Percentiles rank a stretch among this genome's conserved stretches.
These are phyloP conservation scores for Moniliella sp. DNA, from an alignment of 1,284 basidiomycete species.

Conservation along the genomic window DNA sequence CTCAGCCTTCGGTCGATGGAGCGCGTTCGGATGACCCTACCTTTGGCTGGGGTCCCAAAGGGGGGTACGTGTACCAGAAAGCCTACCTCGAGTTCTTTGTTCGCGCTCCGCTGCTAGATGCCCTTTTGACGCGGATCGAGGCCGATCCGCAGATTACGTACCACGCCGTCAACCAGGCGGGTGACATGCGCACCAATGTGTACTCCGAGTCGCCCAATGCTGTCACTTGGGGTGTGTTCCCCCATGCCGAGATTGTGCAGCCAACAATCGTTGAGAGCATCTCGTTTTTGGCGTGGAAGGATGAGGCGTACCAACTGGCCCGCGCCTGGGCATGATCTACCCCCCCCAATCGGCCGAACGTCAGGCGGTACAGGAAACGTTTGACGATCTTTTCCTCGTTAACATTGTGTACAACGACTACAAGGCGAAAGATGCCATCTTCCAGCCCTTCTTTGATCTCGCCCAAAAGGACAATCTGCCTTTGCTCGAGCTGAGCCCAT, in stretches of 20 bases:
- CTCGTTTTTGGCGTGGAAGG: slow-evolving; percentile 33
- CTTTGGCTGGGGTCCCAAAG: slow-evolving; percentile 32
- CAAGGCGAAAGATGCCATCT: slow-evolving; percentile 48
- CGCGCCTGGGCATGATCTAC: slow-evolving; percentile 45
- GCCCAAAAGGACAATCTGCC: too few species aligned
- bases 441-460: too few species aligned
- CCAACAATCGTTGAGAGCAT: slow-evolving; percentile 75
- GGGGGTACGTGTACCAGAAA: slow-evolving; percentile 38
- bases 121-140: slow-evolving; percentile 65
- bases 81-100: slow-evolving; percentile 96
- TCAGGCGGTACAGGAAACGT: slow-evolving; percentile 49
- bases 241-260: slow-evolving; percentile 74
- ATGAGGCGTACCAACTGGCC: slow-evolving; percentile 32
- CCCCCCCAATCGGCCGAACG: slow-evolving; percentile 53
- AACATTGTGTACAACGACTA: slow-evolving; percentile 87
- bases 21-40: slow-evolving; percentile 52
- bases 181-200: slow-evolving; percentile 78
- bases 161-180: slow-evolving; percentile 63
- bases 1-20: slow-evolving; percentile 77
- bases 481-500: too few species aligned
- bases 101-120: slow-evolving; percentile 48
- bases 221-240: slow-evolving; percentile 98
- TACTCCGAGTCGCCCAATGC: slow-evolving; percentile 81
- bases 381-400: slow-evolving; percentile 64
- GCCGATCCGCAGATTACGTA: slow-evolving; percentile 76